Conservation (phyloP, 257 asterid genomes). For the Ophiorrhiza pumila region DNA sequence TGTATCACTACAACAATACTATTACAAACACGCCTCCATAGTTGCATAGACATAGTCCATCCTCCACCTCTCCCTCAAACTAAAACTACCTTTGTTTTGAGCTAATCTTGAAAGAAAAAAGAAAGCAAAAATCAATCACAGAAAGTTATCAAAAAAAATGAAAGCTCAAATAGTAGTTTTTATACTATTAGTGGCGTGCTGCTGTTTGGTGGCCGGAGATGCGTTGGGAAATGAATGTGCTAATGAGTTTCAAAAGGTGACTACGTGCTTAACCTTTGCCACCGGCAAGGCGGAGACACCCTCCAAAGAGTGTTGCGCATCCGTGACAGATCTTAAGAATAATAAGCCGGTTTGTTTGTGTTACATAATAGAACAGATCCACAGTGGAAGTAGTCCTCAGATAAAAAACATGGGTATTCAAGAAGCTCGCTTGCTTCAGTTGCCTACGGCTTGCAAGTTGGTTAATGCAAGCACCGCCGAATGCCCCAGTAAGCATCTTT, state of each 20-base stretch:
- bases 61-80: too few species aligned
- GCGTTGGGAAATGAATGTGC: conserved; percentile 8
- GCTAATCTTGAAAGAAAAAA: not conserved
- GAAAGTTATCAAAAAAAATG: too few species aligned
- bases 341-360: conserved; percentile 69
- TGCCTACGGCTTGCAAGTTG: conserved; percentile 69
- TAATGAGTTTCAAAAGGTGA: conserved; percentile 30
- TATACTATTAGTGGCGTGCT: not conserved
- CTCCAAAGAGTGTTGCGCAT: conserved; percentile 60
- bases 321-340: conserved; percentile 49
- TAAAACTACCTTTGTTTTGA: too few species aligned
- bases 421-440: conserved; percentile 68
- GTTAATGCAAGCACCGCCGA: conserved; percentile 51
- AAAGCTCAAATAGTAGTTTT: not conserved
- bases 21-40: too few species aligned
- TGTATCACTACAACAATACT: not conserved
- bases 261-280: conserved; percentile 57
- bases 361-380: conserved; percentile 69
- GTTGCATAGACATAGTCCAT: too few species aligned
- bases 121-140: not conserved
- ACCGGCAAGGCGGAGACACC: conserved; percentile 63
- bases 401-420: conserved; percentile 69
- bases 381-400: conserved; percentile 53
- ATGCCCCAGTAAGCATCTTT: conserved; percentile 63
- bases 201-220: conserved; percentile 19